These are phyloP conservation scores for Cladosporium colombiae DNA, from an alignment of 2,329 filamentous ascomycete species.

Conservation along the genomic window DNA sequence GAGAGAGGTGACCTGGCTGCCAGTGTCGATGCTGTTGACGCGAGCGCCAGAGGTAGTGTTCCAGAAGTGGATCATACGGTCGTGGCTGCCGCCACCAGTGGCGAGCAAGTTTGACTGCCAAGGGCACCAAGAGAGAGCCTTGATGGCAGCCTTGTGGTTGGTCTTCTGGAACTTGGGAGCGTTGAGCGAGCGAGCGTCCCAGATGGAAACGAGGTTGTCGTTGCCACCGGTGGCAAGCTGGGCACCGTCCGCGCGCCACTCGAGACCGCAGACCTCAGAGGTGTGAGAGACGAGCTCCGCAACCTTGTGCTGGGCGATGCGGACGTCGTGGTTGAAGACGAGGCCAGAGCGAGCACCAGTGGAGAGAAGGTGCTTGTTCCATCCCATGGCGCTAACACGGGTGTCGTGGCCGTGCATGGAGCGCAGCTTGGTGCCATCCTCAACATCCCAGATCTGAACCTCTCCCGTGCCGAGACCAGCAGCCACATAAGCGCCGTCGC, in stretches of 20 bases:
- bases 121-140: conserved; percentile 97
- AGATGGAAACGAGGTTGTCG: conserved; percentile 98
- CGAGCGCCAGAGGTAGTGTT: conserved; percentile 97
- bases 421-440: conserved; percentile 90
- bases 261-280: conserved; percentile 94
- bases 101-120: conserved; percentile 98
- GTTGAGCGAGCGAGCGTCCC: conserved; percentile 90
- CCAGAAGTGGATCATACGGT: conserved; percentile 99
- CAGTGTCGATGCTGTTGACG: conserved; percentile 98
- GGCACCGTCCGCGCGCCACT: conserved; percentile 95
- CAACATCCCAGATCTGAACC: conserved; percentile 98
- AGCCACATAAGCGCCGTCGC: conserved; percentile 92
- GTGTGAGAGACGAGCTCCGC: conserved; percentile 97
- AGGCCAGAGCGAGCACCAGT: conserved; percentile 92
- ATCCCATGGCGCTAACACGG: conserved; percentile 96
- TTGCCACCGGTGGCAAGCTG: conserved; percentile 98
- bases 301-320: conserved; percentile 95
- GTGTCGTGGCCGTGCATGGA: conserved; percentile 98
- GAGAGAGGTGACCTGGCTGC: conserved; percentile 93
- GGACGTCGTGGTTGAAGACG: conserved; percentile 98
- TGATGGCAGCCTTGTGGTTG: conserved; percentile 98
- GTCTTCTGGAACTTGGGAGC: conserved; percentile 99
- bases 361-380: conserved; percentile 97
- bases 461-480: conserved; percentile 94
- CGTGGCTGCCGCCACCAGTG: conserved; percentile 93